Evolutionary conservation across 306 rosid species (phyloP).

Genomic region (Malus asiatica): DNA sequence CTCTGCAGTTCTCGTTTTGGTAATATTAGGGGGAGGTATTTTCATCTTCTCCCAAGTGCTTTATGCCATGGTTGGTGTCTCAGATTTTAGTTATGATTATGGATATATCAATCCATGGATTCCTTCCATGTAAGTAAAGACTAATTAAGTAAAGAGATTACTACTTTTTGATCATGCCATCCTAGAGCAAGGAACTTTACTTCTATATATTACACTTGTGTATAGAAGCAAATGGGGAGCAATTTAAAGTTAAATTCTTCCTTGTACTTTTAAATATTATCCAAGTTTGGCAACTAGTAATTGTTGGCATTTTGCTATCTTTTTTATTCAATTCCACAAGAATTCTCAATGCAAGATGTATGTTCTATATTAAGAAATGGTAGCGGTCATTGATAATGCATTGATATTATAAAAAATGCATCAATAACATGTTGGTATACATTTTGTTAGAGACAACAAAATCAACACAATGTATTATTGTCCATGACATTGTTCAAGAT

Average conservation of each 20-base stretch:
- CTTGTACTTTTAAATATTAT: background rate
- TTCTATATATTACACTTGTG: background rate
- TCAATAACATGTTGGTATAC: too few relatives aligned
- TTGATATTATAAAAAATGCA: too few relatives aligned
- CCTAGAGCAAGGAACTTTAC: background rate
- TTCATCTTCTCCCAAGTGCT: slow-evolving; percentile 64
- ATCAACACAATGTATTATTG: too few relatives aligned
- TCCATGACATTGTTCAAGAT: too few relatives aligned
- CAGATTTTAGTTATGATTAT: slow-evolving; percentile 69
- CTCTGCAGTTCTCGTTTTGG: slow-evolving; percentile 65
- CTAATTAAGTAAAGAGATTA: background rate
- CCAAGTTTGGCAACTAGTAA: background rate
- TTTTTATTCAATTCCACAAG: background rate
- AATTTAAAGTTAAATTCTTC: background rate
- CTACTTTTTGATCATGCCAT: background rate
- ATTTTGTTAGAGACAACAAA: too few relatives aligned
- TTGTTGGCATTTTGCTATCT: background rate
- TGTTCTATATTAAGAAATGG: too few relatives aligned
- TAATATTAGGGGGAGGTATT: slow-evolving; percentile 53
- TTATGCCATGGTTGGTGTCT: slow-evolving; percentile 84
- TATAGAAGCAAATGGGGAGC: background rate
- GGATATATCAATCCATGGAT: slow-evolving; percentile 14
- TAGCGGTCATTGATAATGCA: too few relatives aligned
- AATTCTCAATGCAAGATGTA: too few relatives aligned
- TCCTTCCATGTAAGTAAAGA: background rate